These are phyloP conservation scores for Cordia subcordata DNA, from an alignment of 257 asterid species.

Conservation along the genomic window DNA sequence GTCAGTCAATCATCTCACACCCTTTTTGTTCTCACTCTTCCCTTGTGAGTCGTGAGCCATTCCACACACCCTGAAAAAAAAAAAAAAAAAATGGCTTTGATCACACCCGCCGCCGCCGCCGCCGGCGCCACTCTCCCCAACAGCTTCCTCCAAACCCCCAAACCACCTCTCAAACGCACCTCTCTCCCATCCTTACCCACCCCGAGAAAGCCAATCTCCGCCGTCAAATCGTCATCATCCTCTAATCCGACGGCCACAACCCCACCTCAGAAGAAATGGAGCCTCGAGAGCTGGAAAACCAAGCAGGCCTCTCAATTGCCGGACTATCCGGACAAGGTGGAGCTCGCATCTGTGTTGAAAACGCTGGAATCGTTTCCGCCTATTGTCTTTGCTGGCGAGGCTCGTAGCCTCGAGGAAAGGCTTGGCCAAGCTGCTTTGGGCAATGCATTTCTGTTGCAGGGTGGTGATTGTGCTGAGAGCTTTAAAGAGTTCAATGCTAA, in stretches of 20 bases:
- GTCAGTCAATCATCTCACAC: no score
- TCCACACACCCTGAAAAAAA: no score
- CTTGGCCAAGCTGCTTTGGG: constrained; percentile 73
- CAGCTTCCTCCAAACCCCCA: constrained; percentile 11
- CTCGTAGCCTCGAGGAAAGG: constrained; percentile 65
- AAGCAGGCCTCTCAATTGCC: constrained; percentile 63
- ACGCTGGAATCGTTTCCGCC: constrained; percentile 72
- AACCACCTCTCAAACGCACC: constrained; percentile 19
- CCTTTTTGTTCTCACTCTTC: no score
- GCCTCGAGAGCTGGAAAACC: constrained; percentile 62
- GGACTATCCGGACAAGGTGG: constrained; percentile 43
- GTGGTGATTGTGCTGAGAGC: constrained; percentile 91
- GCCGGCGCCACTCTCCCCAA: constrained; percentile 21
- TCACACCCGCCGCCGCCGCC: constrained; percentile 14
- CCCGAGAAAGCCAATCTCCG: constrained; percentile 36
- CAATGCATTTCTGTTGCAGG: constrained; percentile 64
- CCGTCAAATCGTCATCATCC: constrained; percentile 36
- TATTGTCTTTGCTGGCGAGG: constrained; percentile 78
- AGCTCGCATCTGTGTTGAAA: constrained; percentile 51
- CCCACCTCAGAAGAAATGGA: constrained; percentile 40
- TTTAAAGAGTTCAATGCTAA: constrained; percentile 78
- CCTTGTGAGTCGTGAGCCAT: no score
- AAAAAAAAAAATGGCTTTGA: constrained; percentile 25
- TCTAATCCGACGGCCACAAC: constrained; percentile 17
- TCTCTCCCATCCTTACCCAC: constrained; percentile 21